Conservation (phyloP, 768 basidiomycete species). For the Amanita jacksonii region DNA sequence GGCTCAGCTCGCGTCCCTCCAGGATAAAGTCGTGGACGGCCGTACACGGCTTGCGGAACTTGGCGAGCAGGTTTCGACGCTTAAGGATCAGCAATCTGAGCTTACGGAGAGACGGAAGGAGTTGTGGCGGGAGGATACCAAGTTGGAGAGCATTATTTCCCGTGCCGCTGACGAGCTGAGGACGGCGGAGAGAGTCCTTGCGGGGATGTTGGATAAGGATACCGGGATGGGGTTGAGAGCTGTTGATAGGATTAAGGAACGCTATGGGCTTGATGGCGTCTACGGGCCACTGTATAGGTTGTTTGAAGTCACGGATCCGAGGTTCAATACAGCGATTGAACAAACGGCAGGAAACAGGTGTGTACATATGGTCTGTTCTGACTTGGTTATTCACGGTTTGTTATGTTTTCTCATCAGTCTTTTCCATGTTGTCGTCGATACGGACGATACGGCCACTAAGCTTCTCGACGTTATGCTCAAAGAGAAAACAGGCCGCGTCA, state of each 20-base stretch:
- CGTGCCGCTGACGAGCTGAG: conserved; percentile 77
- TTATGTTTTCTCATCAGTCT: conserved; percentile 37
- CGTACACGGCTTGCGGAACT: conserved; percentile 47
- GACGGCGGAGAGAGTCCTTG: conserved; percentile 66
- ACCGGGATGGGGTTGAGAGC: conserved; percentile 84
- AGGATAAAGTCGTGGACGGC: conserved; percentile 57
- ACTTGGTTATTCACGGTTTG: conserved; percentile 6
- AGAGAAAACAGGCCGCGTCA: conserved; percentile 90
- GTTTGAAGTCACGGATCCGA: conserved; percentile 80
- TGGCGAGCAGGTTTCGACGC: conserved; percentile 42
- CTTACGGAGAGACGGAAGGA: conserved; percentile 82
- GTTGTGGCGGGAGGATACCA: conserved; percentile 91
- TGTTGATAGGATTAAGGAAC: conserved; percentile 74
- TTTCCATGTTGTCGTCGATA: conserved; percentile 97
- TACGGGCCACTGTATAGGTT: conserved; percentile 92
- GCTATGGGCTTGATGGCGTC: conserved; percentile 70
- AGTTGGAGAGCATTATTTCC: conserved; percentile 65
- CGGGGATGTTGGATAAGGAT: conserved; percentile 98
- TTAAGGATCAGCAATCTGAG: conserved; percentile 63
- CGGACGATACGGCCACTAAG: conserved; percentile 84
- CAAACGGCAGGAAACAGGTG: conserved; percentile 94
- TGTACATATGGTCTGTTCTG: not conserved
- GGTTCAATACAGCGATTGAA: conserved; percentile 89
- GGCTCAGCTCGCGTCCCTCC: conserved; percentile 43
- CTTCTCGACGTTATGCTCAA: conserved; percentile 92